Evolutionary conservation across 2,329 filamentous ascomycete species (phyloP).

Genomic region (Botrytis elliptica): DNA sequence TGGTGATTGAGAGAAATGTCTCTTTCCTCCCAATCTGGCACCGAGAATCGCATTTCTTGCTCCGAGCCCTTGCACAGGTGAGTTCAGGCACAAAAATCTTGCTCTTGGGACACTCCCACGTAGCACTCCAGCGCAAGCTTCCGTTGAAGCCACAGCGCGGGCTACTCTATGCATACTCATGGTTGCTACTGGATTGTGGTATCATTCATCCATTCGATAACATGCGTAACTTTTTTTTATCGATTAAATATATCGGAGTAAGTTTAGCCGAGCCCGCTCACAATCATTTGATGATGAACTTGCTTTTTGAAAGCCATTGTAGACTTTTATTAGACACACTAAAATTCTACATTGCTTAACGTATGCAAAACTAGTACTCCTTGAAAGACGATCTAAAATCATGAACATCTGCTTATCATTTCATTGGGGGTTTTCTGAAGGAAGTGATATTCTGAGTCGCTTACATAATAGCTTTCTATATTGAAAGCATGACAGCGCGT

Average conservation of each 20-base stretch:
- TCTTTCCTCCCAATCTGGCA: slow-evolving; percentile 25
- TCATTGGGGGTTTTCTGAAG: neutral
- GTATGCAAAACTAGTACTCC: neutral
- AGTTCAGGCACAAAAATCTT: slow-evolving; percentile 37
- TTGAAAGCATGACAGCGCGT: slow-evolving; percentile 18
- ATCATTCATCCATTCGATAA: slow-evolving; percentile 15
- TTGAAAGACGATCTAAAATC: neutral
- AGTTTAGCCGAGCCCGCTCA: slow-evolving; percentile 17
- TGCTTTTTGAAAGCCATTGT: neutral
- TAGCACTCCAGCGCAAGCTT: slow-evolving; percentile 30
- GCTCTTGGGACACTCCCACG: slow-evolving; percentile 30
- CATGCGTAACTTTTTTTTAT: slow-evolving; percentile 26
- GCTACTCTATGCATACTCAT: slow-evolving; percentile 37
- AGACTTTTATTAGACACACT: neutral
- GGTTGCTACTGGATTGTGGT: slow-evolving; percentile 18
- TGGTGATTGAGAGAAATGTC: slow-evolving; percentile 37
- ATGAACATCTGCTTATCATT: neutral
- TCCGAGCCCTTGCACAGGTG: slow-evolving; percentile 27
- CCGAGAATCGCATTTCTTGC: slow-evolving; percentile 25
- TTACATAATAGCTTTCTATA: neutral
- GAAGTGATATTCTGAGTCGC: neutral
- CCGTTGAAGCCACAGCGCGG: slow-evolving; percentile 34
- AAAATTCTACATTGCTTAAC: too few relatives aligned
- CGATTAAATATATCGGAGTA: slow-evolving; percentile 9
- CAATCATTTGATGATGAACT: neutral